These are phyloP conservation scores for Diaporthe destruens DNA, from an alignment of 2,329 filamentous ascomycete species.

Conservation along the genomic window DNA sequence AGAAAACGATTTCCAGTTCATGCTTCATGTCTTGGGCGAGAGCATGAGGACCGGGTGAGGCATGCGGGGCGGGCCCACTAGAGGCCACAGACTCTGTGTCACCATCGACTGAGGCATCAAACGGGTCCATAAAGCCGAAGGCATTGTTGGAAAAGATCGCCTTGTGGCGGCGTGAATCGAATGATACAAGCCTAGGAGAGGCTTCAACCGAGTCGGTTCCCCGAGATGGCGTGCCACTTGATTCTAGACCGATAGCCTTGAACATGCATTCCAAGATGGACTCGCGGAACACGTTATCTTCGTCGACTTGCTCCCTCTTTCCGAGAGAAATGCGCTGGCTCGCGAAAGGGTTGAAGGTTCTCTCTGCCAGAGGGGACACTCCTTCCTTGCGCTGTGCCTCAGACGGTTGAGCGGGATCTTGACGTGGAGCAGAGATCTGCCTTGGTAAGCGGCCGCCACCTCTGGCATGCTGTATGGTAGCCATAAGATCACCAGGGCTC, in stretches of 20 bases:
- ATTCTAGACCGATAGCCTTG: constrained; percentile 87
- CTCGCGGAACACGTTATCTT: constrained; percentile 88
- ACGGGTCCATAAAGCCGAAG: constrained; percentile 90
- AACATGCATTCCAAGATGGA: constrained; percentile 96
- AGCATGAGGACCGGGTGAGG: constrained; percentile 73
- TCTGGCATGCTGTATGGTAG: constrained; percentile 79
- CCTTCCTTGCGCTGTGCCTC: constrained; percentile 53
- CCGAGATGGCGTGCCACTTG: constrained; percentile 72
- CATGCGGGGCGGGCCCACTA: constrained; percentile 70
- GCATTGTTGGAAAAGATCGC: constrained; percentile 84
- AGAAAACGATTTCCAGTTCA: constrained; percentile 97
- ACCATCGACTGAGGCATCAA: constrained; percentile 81
- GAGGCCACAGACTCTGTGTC: constrained; percentile 90
- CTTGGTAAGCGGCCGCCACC: constrained; percentile 63
- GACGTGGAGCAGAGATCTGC: constrained; percentile 48
- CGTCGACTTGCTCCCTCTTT: constrained; percentile 85
- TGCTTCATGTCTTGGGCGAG: constrained; percentile 86
- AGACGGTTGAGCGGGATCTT: constrained; percentile 46
- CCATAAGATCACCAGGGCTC: constrained; percentile 82
- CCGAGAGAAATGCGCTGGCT: constrained; percentile 68
- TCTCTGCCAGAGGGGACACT: constrained; percentile 62
- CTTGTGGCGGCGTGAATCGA: constrained; percentile 85
- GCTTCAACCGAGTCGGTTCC: constrained; percentile 83
- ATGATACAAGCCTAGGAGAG: constrained; percentile 86
- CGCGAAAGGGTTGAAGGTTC: constrained; percentile 69